These are phyloP conservation scores for Penicillium dipodomyicola DNA, from an alignment of 495 filamentous ascomycete species.

Conservation along the genomic window DNA sequence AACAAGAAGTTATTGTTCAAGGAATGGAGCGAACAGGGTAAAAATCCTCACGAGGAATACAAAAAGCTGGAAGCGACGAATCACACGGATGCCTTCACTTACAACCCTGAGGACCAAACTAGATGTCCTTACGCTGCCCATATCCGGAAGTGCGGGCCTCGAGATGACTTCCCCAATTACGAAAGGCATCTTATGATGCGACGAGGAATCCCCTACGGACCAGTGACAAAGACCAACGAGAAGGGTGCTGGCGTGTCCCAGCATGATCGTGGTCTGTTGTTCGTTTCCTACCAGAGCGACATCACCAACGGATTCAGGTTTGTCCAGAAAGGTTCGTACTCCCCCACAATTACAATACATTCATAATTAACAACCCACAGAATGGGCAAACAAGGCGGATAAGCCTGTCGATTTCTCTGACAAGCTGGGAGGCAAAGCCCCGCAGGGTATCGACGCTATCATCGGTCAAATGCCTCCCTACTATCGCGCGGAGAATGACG, in stretches of 20 bases:
- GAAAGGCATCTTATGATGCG: background rate
- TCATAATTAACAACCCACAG: background rate
- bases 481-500: background rate
- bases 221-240: background rate
- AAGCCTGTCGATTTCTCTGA: constrained; percentile 3
- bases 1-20: background rate
- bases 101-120: background rate
- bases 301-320: background rate
- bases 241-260: background rate
- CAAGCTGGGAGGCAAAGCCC: background rate
- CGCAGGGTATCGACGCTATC: constrained; percentile 5
- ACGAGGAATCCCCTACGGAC: constrained; percentile 4
- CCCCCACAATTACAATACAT: background rate
- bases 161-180: constrained; percentile 2
- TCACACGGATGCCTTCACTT: constrained; percentile 1
- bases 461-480: constrained; percentile 5
- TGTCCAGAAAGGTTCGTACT: background rate
- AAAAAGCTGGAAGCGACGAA: background rate
- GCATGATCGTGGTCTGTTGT: constrained; percentile 3
- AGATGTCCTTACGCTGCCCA: constrained; percentile 6
- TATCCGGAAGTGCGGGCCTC: constrained; percentile 3
- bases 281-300: constrained; percentile 6
- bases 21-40: background rate
- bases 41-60: background rate
- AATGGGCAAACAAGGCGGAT: constrained; percentile 2